phyloP scores from a whole-genome alignment of 441 rosid species.

The Gossypium trilobum region DNA sequence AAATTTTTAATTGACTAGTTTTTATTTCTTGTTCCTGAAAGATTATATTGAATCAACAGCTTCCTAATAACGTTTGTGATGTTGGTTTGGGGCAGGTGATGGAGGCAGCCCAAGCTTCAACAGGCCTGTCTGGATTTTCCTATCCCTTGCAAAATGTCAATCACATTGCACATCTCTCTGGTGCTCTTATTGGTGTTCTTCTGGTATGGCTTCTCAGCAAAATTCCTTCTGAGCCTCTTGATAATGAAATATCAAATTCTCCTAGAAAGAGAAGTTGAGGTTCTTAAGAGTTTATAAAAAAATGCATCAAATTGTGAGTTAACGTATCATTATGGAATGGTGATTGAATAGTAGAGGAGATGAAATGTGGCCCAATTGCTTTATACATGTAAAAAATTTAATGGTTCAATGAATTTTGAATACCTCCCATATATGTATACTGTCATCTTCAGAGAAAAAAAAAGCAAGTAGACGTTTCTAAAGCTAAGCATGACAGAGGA shows the following conservation, averaged over 20 bases:
- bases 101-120: slow-evolving; percentile 91
- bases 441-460: neutral
- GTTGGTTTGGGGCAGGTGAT: slow-evolving; percentile 44
- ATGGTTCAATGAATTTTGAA: neutral
- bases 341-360: neutral
- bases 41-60: neutral
- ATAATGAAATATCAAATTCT: slow-evolving; percentile 22
- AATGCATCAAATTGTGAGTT: neutral
- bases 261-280: slow-evolving; percentile 22
- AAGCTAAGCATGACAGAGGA: neutral
- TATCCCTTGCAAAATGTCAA: slow-evolving; percentile 55
- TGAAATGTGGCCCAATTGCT: neutral
- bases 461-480: neutral
- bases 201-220: slow-evolving; percentile 78
- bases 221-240: slow-evolving; percentile 44
- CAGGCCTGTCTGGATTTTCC: slow-evolving; percentile 51
- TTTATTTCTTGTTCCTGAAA: neutral
- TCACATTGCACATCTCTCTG: slow-evolving; percentile 82
- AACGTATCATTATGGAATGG: neutral
- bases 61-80: neutral
- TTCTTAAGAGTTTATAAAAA: slow-evolving; percentile 1
- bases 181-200: slow-evolving; percentile 75
- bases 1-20: neutral
- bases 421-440: neutral
- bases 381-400: neutral